Evolutionary conservation across 192 early-diverging fungal species (phyloP), one percentile per base, ranked within the genome.

Genomic region (Linnemannia elongata): DNA sequence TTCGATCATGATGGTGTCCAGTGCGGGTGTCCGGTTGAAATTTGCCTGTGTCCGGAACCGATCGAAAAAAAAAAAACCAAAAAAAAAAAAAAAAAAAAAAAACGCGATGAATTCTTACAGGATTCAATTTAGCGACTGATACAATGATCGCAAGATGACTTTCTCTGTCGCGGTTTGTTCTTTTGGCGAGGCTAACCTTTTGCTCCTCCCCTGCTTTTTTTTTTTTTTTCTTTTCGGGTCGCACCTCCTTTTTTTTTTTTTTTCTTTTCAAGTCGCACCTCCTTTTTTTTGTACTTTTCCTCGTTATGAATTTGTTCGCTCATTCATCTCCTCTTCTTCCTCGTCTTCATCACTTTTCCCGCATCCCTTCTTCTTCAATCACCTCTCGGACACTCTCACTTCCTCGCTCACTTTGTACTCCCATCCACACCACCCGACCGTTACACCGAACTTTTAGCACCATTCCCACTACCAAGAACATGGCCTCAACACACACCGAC

Each of bases 401-500:
- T n/a, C 17, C 42, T 7, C 39, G 3, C 6, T 7, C 33, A 15
- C 55, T 68, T 63, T 41, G n/a, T 4, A n/a, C 42, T 68, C 36
- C n/a, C 33, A 35, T 36, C 24, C 41, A 39, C 47, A 22, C n/a
- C 36, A 60, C 47, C n/a, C 74, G 33, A 39, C 36, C 30, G 27
- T 35, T 33, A 22, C 30, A n/a, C 15, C 36, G 22, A 3, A 72
- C 52, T 24, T 27, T 42, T 55, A 38, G 22, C 47, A 24, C 33
- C 75, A 17, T 10, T 18, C 35, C 24, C 57, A 1, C 18, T 54
- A 68, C 60, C 57, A n/a, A 15, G 7, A 79, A 30, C 6, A 85
- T 69, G 77, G 33, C 66, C 44, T 22, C 49, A 18, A 76, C 15
- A 66, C 60, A 30, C 44, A 55, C 77, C 24, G 69, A 68, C 49